Conservation (phyloP, 164 flowering plant genomes). For the Liquidambar formosana region DNA sequence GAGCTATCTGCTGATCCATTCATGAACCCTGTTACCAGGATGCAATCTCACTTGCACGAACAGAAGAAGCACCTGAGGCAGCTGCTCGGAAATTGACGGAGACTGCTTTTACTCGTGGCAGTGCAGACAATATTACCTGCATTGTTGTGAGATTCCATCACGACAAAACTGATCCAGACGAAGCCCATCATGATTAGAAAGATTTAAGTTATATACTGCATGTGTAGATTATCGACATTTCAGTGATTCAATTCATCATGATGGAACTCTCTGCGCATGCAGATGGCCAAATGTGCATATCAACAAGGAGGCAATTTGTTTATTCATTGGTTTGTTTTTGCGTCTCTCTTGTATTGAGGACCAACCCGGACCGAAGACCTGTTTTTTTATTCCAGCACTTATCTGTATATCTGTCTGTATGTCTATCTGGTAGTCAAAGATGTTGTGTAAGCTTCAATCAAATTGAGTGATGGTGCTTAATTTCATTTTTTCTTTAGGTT, state of each 20-base stretch:
- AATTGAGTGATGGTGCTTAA: no score
- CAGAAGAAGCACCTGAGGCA: conserved; percentile 77
- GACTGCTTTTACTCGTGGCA: conserved; percentile 85
- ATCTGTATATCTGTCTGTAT: not conserved
- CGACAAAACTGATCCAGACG: conserved; percentile 29
- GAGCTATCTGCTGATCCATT: not conserved
- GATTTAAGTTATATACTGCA: conserved; percentile 3
- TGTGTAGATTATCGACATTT: not conserved
- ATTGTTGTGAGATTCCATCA: conserved; percentile 87
- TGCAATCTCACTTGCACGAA: conserved; percentile 74
- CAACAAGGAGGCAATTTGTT: conserved; percentile 15
- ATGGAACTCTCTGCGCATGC: conserved; percentile 3
- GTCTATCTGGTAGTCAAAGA: not conserved
- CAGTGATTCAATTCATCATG: not conserved
- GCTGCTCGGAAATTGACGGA: conserved; percentile 89
- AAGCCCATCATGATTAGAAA: conserved; percentile 3
- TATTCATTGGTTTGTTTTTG: conserved; percentile 16
- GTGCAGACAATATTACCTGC: conserved; percentile 97
- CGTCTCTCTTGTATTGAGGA: conserved; percentile 1
- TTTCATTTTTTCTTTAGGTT: no score
- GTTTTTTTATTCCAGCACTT: not conserved
- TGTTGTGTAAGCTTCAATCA: not conserved
- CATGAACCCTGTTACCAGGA: conserved; percentile 43
- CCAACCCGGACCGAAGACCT: not conserved
- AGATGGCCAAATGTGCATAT: conserved; percentile 14